These are phyloP conservation scores for Aspergillus pseudoterreus DNA, from an alignment of 2,329 filamentous ascomycete species.

Conservation along the genomic window DNA sequence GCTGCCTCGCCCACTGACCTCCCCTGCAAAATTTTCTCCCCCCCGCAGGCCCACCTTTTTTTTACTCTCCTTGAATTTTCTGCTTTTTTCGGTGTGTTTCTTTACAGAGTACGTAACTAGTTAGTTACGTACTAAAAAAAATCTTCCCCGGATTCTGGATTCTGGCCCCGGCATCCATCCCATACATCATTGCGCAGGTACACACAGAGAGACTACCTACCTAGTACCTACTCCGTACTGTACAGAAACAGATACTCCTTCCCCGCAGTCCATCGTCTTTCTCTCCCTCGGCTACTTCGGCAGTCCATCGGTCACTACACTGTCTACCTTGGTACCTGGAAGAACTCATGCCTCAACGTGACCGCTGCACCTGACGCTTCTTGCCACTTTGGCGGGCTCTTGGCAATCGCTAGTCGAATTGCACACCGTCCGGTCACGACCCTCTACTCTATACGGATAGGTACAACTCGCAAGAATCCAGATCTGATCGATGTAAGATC, in stretches of 20 bases:
- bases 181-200: not conserved
- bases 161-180: constrained; percentile 3
- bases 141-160: constrained; percentile 12
- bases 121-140: not conserved
- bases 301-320: not conserved
- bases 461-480: too few species aligned
- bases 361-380: not conserved
- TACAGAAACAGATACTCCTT: too few species aligned
- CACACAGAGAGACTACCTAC: too few species aligned
- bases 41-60: not conserved
- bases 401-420: not conserved
- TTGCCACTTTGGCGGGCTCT: not conserved
- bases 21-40: constrained; percentile 1
- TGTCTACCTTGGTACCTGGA: not conserved
- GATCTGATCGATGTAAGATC: too few species aligned
- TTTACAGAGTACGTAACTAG: too few species aligned
- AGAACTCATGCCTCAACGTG: not conserved
- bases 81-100: not conserved
- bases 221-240: too few species aligned
- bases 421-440: too few species aligned
- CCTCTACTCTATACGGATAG: too few species aligned
- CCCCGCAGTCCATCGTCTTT: too few species aligned
- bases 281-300: not conserved
- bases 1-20: constrained; percentile 2
- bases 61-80: not conserved